Conservation (phyloP, 2,329 filamentous ascomycete genomes). For the Curvularia spicifera region DNA sequence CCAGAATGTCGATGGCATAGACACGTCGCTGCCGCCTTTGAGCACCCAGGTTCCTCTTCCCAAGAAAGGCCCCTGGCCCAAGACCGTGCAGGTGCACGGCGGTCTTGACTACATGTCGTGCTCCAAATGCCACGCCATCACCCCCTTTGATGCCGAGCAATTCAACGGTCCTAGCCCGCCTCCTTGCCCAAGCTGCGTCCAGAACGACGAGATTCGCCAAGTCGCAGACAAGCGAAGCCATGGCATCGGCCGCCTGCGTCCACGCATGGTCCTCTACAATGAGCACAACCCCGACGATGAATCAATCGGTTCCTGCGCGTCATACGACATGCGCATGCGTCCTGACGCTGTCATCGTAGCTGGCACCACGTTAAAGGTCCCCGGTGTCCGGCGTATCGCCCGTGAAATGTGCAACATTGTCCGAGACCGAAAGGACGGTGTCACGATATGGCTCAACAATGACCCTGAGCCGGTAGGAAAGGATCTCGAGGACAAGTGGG, state of each 20-base stretch:
- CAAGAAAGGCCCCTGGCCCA: constrained; percentile 88
- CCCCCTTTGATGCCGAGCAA: constrained; percentile 75
- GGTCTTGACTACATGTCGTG: constrained; percentile 96
- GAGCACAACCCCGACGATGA: constrained; percentile 97
- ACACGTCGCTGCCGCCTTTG: constrained; percentile 81
- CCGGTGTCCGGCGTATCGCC: constrained; percentile 86
- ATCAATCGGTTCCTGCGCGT: constrained; percentile 89
- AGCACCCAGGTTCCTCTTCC: constrained; percentile 81
- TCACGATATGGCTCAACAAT: constrained; percentile 94
- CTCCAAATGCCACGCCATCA: constrained; percentile 83
- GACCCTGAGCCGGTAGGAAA: constrained; percentile 81
- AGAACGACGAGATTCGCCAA: constrained; percentile 77
- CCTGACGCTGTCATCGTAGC: constrained; percentile 95
- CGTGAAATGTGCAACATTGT: constrained; percentile 89
- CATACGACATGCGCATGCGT: constrained; percentile 80
- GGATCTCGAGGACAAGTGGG: constrained; percentile 92
- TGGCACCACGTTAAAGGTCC: constrained; percentile 93
- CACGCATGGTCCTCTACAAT: constrained; percentile 95
- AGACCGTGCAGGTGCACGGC: constrained; percentile 90
- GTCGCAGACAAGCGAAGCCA: constrained; percentile 88
- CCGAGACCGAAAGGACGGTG: constrained; percentile 79
- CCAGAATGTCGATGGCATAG: constrained; percentile 96
- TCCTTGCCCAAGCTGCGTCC: constrained; percentile 75
- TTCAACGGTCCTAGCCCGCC: constrained; percentile 88
- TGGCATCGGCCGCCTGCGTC: constrained; percentile 86